phyloP scores from a whole-genome alignment of 116 monocot species.

The Trichopus zeylanicus region DNA sequence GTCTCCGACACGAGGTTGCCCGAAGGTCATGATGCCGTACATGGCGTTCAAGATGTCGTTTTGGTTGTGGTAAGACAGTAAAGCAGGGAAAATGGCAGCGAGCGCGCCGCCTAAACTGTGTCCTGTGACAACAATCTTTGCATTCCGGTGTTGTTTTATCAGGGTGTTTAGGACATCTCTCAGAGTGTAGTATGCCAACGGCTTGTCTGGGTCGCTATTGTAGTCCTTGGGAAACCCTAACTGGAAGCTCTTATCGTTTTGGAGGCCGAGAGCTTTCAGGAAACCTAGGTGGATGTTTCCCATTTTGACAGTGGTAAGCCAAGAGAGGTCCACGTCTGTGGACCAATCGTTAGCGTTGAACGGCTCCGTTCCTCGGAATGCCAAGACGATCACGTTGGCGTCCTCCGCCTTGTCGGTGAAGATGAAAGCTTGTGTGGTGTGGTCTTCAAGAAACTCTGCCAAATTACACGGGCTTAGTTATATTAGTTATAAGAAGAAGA shows the following conservation, averaged over 20 bases:
- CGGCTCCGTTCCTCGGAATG: conserved; percentile 25
- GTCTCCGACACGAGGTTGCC: conserved; percentile 26
- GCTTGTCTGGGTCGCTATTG: background rate
- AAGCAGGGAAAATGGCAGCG: conserved; percentile 10
- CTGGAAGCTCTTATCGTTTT: conserved; percentile 10
- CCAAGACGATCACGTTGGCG: conserved; percentile 10
- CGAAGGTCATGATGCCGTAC: conserved; percentile 6
- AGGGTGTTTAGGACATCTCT: background rate
- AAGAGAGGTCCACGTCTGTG: conserved; percentile 20
- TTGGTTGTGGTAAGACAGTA: conserved; percentile 11
- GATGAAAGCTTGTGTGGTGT: conserved; percentile 21
- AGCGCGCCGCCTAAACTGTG: conserved; percentile 29
- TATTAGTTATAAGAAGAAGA: no score
- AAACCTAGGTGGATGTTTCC: conserved; percentile 22
- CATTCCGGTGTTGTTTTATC: conserved; percentile 5
- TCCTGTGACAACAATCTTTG: conserved; percentile 15
- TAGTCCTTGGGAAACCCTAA: conserved; percentile 9
- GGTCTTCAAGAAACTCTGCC: conserved; percentile 9
- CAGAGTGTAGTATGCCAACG: conserved; percentile 18
- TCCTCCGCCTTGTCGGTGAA: conserved; percentile 11
- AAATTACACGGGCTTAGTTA: no score
- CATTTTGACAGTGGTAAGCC: conserved; percentile 8
- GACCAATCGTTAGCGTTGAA: conserved; percentile 22
- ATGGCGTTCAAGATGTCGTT: conserved; percentile 3
- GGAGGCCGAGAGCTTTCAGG: conserved; percentile 28